These are phyloP conservation scores for Pharus latifolius DNA, from an alignment of 176 grass and related monocot genomes.

Conservation along the genomic window DNA sequence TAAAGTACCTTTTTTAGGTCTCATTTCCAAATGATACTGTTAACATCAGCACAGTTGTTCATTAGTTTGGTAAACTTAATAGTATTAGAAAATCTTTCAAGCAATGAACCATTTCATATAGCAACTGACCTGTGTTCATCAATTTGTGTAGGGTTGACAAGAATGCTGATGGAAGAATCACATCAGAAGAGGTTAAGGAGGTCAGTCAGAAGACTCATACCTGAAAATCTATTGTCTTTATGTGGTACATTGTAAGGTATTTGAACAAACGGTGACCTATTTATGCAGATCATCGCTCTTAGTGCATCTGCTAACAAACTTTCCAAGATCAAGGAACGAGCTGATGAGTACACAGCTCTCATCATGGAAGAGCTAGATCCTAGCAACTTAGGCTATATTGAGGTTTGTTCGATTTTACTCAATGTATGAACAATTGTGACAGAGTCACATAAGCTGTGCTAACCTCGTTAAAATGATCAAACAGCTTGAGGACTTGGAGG, in stretches of 20 bases:
- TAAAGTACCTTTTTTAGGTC: too few relatives aligned
- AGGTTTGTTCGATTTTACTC: slow-evolving; percentile 26
- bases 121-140: background rate
- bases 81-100: background rate
- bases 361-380: slow-evolving; percentile 96
- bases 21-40: too few relatives aligned
- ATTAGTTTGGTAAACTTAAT: background rate
- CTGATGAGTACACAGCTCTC: slow-evolving; percentile 73
- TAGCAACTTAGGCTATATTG: slow-evolving; percentile 59
- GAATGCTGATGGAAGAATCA: slow-evolving; percentile 77
- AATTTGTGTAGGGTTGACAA: slow-evolving; percentile 74
- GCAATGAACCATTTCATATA: background rate
- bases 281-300: slow-evolving; percentile 69
- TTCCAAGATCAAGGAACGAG: slow-evolving; percentile 71
- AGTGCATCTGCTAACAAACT: slow-evolving; percentile 95
- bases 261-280: background rate
- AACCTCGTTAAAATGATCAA: background rate
- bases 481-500: slow-evolving; percentile 77
- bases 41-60: too few relatives aligned
- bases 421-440: background rate
- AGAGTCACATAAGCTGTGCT: background rate
- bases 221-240: background rate
- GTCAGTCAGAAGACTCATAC: slow-evolving; percentile 8
- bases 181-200: slow-evolving; percentile 84
- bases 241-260: background rate